phyloP scores from a whole-genome alignment of 768 basidiomycete genomes.

The Dictyophora rubrovolvata region DNA sequence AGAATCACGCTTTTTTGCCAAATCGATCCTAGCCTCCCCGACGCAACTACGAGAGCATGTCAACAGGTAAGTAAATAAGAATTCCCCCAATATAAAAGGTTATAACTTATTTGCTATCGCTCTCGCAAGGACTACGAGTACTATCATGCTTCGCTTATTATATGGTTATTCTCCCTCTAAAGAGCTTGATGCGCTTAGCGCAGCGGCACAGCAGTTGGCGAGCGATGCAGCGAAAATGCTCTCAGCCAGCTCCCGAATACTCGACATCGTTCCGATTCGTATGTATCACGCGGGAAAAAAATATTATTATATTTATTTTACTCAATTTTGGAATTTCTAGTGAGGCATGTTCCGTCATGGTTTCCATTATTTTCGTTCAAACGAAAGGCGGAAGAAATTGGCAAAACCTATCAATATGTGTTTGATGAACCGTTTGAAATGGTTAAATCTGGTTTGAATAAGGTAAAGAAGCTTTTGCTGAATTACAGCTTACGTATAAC shows the following conservation, averaged over 20 bases:
- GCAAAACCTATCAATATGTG: not conserved
- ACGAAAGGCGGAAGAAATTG: slow-evolving; percentile 2
- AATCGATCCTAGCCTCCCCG: not conserved
- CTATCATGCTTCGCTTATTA: not conserved
- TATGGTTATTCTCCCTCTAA: not conserved
- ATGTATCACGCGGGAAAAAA: not conserved
- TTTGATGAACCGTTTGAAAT: not conserved
- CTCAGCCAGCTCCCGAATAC: not conserved
- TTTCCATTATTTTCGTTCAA: slow-evolving; percentile 15
- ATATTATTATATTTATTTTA: not conserved
- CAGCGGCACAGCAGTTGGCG: not conserved
- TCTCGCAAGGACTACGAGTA: not conserved
- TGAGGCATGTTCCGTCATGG: slow-evolving; percentile 13
- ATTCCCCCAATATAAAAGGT: not conserved
- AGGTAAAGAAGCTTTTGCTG: not conserved
- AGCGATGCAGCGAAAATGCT: not conserved
- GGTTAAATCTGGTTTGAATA: not conserved
- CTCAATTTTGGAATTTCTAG: not conserved
- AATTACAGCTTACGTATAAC: not conserved
- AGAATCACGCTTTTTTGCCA: not conserved
- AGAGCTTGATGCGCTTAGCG: not conserved
- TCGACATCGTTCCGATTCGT: not conserved
- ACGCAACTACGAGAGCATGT: not conserved
- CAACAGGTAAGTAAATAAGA: not conserved
- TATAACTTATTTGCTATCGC: not conserved